Percentiles rank a stretch among this genome's conserved stretches.
Evolutionary conservation across 352 stramenopile genomes (phyloP).

Genomic region (Plasmopara halstedii): DNA sequence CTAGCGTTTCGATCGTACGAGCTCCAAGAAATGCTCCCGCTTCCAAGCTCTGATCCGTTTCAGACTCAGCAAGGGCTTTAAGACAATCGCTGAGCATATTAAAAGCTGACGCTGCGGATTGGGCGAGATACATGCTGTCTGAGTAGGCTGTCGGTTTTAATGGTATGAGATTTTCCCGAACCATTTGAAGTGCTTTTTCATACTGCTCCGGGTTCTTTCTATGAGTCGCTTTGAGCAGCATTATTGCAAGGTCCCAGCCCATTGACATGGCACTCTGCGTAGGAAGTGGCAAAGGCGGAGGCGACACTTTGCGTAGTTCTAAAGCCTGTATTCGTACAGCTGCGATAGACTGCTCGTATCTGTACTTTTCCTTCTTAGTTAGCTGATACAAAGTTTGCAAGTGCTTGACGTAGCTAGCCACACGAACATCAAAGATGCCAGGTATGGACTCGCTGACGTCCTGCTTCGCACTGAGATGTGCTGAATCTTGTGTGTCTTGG

Average conservation of each 20-base stretch:
- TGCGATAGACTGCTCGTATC: slow-evolving; percentile 59
- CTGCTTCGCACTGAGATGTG: slow-evolving; percentile 8
- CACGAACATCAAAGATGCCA: slow-evolving; percentile 57
- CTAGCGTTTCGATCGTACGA: slow-evolving; percentile 63
- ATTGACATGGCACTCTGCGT: slow-evolving; percentile 82
- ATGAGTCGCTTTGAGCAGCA: slow-evolving; percentile 61
- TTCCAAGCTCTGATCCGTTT: slow-evolving; percentile 4
- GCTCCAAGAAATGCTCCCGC: slow-evolving; percentile 29
- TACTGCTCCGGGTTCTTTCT: slow-evolving; percentile 64
- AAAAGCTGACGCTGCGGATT: slow-evolving; percentile 64
- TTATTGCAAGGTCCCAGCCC: slow-evolving; percentile 73
- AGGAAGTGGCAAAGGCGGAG: slow-evolving; percentile 63
- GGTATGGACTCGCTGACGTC: slow-evolving; percentile 16
- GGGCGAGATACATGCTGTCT: slow-evolving; percentile 78
- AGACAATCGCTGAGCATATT: slow-evolving; percentile 70
- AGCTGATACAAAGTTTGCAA: slow-evolving; percentile 64
- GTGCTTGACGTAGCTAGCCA: slow-evolving; percentile 65
- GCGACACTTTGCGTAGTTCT: slow-evolving; percentile 59
- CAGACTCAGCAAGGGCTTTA: slow-evolving; percentile 27
- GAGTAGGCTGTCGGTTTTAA: slow-evolving; percentile 77
- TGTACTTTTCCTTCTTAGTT: slow-evolving; percentile 78
- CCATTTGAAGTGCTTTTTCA: slow-evolving; percentile 56
- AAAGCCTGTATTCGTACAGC: slow-evolving; percentile 45
- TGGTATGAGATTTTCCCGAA: slow-evolving; percentile 54
- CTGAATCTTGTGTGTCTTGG: slow-evolving; percentile 10